Base-by-base conservation (phyloP, 1,284 basidiomycete genomes). In the Hypsizygus ulmarius region DNA sequence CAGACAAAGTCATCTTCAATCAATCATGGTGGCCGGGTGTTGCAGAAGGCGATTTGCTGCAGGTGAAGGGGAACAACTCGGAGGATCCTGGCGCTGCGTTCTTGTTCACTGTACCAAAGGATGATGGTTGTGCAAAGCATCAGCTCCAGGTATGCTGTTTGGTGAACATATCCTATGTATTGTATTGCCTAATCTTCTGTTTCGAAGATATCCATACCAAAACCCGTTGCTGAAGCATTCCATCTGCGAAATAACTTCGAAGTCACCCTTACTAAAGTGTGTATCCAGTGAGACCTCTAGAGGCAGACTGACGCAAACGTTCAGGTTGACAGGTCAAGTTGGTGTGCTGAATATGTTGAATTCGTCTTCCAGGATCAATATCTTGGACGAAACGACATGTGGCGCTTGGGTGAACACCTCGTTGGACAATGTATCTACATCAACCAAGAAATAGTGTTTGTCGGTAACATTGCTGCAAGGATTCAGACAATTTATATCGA, bases 331-430 rank as follows among this genome's bases (percentile, higher is more conserved):
- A 81, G 78, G 52, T 68, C 74, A 4, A 69, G 72, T 30, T 82
- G 81, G 55, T 77, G 75, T 33, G 90, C 90, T 1, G 88, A 93
- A 54, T 90, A 87, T 62, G 77, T 96, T 43, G 94, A 97, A 60
- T 78, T 97, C 45, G 82, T 84, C 39, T 97, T 97, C 63, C 87
- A 90, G 57, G 93, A 96, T 61, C 92, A 94, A 62, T 95, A 95
- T 61, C 75, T 96, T 8, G 93, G 92, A 18, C 81, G 94, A 44
- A 91, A 90, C 47, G 93, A 96, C 58, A 94, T 95, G 91, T 96
- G 93, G 88, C 77, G 90, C 36, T 74, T 95, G 10, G 82, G 82
- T 21, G 83, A 87, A 63, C 77, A 84, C 43, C 74, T 96, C 32
- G 82, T 85, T 1, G 84, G 85, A n/a, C 87, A 89, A 60, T 87